Evolutionary conservation across 306 rosid species (phyloP).

Genomic region (Abrus pulchellus): DNA sequence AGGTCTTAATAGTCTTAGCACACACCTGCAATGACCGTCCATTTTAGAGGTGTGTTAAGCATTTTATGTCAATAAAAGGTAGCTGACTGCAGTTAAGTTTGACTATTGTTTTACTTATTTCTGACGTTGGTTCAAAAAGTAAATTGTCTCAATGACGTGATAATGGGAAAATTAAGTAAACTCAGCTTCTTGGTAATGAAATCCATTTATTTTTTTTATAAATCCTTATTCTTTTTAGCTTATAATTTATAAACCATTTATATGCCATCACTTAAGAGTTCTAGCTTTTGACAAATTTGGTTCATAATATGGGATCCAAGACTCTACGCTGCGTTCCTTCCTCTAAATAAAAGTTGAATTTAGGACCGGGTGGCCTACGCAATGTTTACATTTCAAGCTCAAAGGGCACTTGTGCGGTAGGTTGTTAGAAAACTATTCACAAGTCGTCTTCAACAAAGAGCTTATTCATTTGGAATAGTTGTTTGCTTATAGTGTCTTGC

Average conservation of each 20-base stretch:
- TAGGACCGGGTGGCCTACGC: background rate
- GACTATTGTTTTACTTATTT: slow-evolving; percentile 33
- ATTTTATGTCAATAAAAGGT: slow-evolving; percentile 58
- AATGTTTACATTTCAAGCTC: background rate
- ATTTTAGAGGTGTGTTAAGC: slow-evolving; percentile 43
- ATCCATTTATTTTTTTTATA: slow-evolving; percentile 4
- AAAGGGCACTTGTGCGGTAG: background rate
- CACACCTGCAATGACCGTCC: slow-evolving; percentile 40
- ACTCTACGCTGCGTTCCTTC: background rate
- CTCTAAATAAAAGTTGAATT: background rate
- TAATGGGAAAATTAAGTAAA: slow-evolving; percentile 35
- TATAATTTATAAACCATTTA: background rate
- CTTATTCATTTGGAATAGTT: background rate
- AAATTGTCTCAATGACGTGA: slow-evolving; percentile 50
- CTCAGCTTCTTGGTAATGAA: slow-evolving; percentile 21
- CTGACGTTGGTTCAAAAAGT: slow-evolving; percentile 46
- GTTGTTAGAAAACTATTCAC: background rate
- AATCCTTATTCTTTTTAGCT: background rate
- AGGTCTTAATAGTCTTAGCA: slow-evolving; percentile 40
- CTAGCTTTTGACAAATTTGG: background rate
- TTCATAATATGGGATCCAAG: background rate
- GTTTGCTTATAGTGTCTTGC: background rate
- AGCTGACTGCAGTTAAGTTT: slow-evolving; percentile 47
- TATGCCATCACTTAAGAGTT: background rate
- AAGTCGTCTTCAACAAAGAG: background rate